Conservation (phyloP, 257 asterid species). For the Craterostigma plantagineum region DNA sequence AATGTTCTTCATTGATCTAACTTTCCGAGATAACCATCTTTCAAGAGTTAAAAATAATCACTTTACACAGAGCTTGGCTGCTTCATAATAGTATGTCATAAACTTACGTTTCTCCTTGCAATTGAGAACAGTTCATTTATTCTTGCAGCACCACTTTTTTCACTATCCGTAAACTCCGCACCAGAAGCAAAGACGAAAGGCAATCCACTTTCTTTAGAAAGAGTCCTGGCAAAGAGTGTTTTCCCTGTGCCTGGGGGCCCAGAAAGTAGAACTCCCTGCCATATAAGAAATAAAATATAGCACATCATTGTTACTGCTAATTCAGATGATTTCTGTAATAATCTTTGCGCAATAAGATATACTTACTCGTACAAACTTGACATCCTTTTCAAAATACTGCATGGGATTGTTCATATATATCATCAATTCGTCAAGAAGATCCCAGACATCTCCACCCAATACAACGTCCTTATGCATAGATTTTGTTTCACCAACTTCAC, state of each 20-base stretch:
- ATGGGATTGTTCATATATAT: conserved; percentile 88
- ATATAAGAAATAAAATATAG: conserved; percentile 1
- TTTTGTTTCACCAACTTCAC: conserved; percentile 74
- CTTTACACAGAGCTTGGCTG: no score
- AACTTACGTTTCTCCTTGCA: conserved; percentile 90
- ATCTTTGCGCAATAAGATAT: not conserved
- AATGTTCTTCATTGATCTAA: no score
- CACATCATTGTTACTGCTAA: not conserved
- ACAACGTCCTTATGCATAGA: conserved; percentile 85
- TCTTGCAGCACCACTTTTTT: conserved; percentile 88
- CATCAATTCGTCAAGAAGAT: conserved; percentile 93
- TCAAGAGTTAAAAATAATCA: no score
- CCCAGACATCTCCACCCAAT: conserved; percentile 99
- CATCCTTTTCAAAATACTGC: conserved; percentile 84
- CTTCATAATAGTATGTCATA: conserved; percentile 6
- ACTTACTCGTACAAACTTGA: conserved; percentile 87
- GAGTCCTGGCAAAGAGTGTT: conserved; percentile 91
- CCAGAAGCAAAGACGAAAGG: conserved; percentile 99
- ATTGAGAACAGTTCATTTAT: conserved; percentile 68
- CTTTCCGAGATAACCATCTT: no score
- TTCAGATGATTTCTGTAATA: no score
- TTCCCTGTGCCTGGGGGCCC: conserved; percentile 99
- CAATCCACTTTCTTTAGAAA: conserved; percentile 87
- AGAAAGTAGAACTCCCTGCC: conserved; percentile 91
- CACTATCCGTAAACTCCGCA: conserved; percentile 94